Evolutionary conservation across 2,329 filamentous ascomycete species (phyloP), one percentile per base, ranked within the genome.

Genomic region (Penicillium sp.): DNA sequence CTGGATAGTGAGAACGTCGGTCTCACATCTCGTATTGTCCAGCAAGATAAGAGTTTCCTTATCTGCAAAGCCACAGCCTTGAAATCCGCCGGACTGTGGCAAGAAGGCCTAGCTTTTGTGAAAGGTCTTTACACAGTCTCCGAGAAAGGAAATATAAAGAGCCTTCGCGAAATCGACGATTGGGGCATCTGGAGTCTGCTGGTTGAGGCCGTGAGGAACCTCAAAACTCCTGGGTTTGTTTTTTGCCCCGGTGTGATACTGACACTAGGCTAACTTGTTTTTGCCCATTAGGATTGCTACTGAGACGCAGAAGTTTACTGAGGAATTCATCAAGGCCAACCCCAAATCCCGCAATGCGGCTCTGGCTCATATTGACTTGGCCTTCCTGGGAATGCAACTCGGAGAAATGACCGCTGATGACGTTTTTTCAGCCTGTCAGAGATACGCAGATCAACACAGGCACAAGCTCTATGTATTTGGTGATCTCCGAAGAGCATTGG

Each of bases 161-260:
- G 54, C 20, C 50, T 67, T 3, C 63, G 67, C 45, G 68, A 69
- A 57, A 63, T 65, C 44, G 68, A 74, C 53, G 71, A 75, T 44
- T 74, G 73, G 68, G 64, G 60, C 35, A 65, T 74, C 14, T 76
- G 74, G 74, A 64, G 60, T n/a, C 56, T 73, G 10, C 58, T 75
- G 40, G 51, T 73, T 9, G 56, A 52, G 14, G 62, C 69, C 10
- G 60, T 62, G 11, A 59, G 61, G 16, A 63, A 66, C 20, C 47
- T 66, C 4, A 60, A 61, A 29, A 60, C 41, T 6, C 39, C 60
- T 45, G 64, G 63, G 70, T 73, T 58, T 50, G 70, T 61, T 13
- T 14, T 22, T 32, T 3, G 13, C 18, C 9, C 14, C 7, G n/a
- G 3, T 1, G 9, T 6, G 6, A 10, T 18, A 38, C 34, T 31